phyloP scores from a whole-genome alignment of 495 filamentous ascomycete genomes.

The Aspergillus leporis region DNA sequence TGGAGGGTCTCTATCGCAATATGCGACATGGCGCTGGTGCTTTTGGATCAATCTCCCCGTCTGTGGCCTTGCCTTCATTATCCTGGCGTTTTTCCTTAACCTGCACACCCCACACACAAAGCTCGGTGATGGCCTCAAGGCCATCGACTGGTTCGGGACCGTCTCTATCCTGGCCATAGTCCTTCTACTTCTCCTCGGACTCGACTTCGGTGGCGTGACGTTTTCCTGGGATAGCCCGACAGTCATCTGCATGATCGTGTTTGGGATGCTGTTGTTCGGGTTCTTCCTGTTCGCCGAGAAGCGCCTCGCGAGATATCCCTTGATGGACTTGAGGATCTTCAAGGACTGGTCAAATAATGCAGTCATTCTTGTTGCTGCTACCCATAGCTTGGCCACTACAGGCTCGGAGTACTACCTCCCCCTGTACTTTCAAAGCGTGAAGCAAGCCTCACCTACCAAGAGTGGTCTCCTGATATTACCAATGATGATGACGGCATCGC shows the following conservation, averaged over 20 bases:
- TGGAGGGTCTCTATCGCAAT: slow-evolving; percentile 63
- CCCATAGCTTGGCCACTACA: no score
- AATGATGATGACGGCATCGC: slow-evolving; percentile 60
- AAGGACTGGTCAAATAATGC: background rate
- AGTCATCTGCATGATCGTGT: slow-evolving; percentile 70
- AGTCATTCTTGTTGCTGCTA: no score
- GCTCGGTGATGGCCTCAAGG: slow-evolving; percentile 62
- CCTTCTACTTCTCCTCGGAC: slow-evolving; percentile 68
- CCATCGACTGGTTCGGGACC: slow-evolving; percentile 70
- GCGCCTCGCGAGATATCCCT: slow-evolving; percentile 65
- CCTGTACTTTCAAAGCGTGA: slow-evolving; percentile 57
- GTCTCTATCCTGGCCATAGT: slow-evolving; percentile 63
- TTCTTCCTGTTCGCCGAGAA: slow-evolving; percentile 66
- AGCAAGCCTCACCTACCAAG: slow-evolving; percentile 61
- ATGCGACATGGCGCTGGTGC: slow-evolving; percentile 48
- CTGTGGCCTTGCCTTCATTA: slow-evolving; percentile 60
- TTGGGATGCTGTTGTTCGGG: slow-evolving; percentile 56
- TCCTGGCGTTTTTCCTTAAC: slow-evolving; percentile 66
- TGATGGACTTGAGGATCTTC: slow-evolving; percentile 69
- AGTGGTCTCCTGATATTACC: slow-evolving; percentile 74
- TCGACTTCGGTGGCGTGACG: slow-evolving; percentile 67
- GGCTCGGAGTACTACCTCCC: slow-evolving; percentile 49
- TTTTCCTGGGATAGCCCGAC: slow-evolving; percentile 66
- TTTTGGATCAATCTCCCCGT: slow-evolving; percentile 68
- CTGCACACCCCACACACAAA: slow-evolving; percentile 70